Base-by-base conservation (phyloP, 768 basidiomycete genomes). In the Leccinum subgranulosum region DNA sequence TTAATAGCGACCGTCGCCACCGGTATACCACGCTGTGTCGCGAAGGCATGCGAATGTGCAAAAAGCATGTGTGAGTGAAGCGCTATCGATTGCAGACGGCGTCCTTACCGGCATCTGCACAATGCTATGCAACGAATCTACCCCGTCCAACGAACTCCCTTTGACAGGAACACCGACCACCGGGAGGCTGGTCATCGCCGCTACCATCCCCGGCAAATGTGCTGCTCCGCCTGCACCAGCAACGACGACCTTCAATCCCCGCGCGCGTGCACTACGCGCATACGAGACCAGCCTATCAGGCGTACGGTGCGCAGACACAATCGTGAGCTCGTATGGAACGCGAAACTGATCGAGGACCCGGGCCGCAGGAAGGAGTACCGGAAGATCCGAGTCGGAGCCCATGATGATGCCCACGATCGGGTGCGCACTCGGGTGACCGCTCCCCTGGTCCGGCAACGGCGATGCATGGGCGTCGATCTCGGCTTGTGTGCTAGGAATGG, bases 211-310 rank as follows among this genome's bases (percentile, higher is more conserved):
- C 0, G 97, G 97, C 2, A 99, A 76, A 75, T 99, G 97, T 5
- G 96, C 97, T 1, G 97, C 96, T 0, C 97, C 97, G n/a, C 97
- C 97, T 6, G 97, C 97, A 6, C 96, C 96, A 2, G 96, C 96
- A 45, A 99, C 88, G 72, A 99, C 84, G 4, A 81, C 83, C 48
- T 88, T 75, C 43, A 90, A 62, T 3, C 90, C 90, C 5, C 88
- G 77, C 17, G 79, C 70, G 1, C 81, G 78, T 0, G 94, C 95
- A 9, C 82, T 80, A 47, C 86, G 79, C 2, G 97, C 89, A 61
- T 95, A 98, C 58, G 85, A 80, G 21, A 90, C 83, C 68, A 98
- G 78, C 3, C 96, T 75, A 57, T 90, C 87, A 0, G 95, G 94
- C 3, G 97, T 99, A 3, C 97, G 85, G 64, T 99, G 97, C 2